A percentile compares a stretch with the other conserved stretches of the same genome.
phyloP scores from a whole-genome alignment of 2,329 filamentous ascomycete genomes.

The Fusarium mexicanum region DNA sequence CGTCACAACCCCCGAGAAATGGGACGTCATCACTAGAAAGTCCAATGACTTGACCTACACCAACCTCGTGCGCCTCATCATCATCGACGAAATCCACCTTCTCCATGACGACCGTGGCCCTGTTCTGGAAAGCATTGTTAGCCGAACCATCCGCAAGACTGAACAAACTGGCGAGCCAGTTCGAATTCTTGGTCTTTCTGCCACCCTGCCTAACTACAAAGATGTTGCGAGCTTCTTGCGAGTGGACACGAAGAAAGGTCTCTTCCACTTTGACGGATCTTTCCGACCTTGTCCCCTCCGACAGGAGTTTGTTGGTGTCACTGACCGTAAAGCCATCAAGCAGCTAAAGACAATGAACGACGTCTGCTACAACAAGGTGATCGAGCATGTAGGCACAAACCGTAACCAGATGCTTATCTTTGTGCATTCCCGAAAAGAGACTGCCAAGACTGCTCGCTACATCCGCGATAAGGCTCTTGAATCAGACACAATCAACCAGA shows the following conservation, averaged over 20 bases:
- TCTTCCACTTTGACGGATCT: slow-evolving; percentile 96
- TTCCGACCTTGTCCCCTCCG: slow-evolving; percentile 93
- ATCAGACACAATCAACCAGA: slow-evolving; percentile 95
- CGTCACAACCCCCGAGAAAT: slow-evolving; percentile 98
- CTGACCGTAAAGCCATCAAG: slow-evolving; percentile 98
- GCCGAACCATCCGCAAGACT: slow-evolving; percentile 88
- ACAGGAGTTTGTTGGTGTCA: slow-evolving; percentile 97
- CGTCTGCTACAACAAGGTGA: slow-evolving; percentile 95
- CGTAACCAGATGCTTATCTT: slow-evolving; percentile 99
- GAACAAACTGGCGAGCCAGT: slow-evolving; percentile 96
- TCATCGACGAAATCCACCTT: slow-evolving; percentile 98
- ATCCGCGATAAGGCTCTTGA: slow-evolving; percentile 98
- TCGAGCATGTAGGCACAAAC: slow-evolving; percentile 93
- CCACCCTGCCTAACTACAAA: slow-evolving; percentile 94
- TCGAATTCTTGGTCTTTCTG: slow-evolving; percentile 89
- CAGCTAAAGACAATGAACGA: slow-evolving; percentile 99
- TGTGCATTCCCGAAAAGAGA: slow-evolving; percentile 97
- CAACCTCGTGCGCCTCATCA: slow-evolving; percentile 92
- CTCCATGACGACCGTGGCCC: slow-evolving; percentile 97
- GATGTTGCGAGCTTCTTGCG: slow-evolving; percentile 96
- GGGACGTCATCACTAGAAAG: slow-evolving; percentile 98
- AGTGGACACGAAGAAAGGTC: slow-evolving; percentile 82
- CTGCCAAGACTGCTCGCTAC: slow-evolving; percentile 95
- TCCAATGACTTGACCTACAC: slow-evolving; percentile 97
- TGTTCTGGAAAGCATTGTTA: slow-evolving; percentile 96